These are phyloP conservation scores for Citrus reticulata DNA, from an alignment of 345 rosid species.

Conservation along the genomic window DNA sequence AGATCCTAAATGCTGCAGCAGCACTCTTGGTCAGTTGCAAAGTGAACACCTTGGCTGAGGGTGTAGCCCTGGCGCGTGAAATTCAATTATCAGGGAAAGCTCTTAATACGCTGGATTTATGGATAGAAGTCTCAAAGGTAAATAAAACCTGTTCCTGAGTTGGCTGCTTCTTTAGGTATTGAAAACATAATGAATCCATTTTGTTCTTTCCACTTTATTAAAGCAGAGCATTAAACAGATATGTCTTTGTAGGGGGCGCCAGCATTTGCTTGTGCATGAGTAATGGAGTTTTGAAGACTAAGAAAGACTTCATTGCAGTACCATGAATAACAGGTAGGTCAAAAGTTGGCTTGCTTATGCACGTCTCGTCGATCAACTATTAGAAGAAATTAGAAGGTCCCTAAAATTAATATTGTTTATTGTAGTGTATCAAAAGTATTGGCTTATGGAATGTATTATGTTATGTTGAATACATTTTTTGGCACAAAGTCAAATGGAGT, in stretches of 20 bases:
- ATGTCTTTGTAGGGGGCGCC: neutral
- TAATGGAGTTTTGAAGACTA: neutral
- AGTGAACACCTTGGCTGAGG: slow-evolving; percentile 60
- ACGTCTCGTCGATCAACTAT: neutral
- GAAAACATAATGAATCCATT: neutral
- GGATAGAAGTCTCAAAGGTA: slow-evolving; percentile 62
- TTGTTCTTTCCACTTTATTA: neutral
- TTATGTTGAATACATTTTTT: neutral
- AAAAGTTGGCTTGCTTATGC: neutral
- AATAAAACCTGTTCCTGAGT: slow-evolving; percentile 13
- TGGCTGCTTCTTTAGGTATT: neutral
- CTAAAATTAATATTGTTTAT: neutral
- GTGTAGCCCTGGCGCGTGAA: slow-evolving; percentile 72
- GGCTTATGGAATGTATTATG: neutral
- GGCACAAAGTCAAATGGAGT: neutral
- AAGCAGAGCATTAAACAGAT: slow-evolving; percentile 21
- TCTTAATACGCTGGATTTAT: slow-evolving; percentile 58
- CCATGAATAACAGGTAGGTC: neutral
- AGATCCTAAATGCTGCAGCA: slow-evolving; percentile 97
- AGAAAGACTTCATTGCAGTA: neutral
- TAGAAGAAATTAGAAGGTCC: neutral
- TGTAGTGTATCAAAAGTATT: neutral
- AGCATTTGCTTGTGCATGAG: neutral
- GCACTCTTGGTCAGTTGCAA: slow-evolving; percentile 66
- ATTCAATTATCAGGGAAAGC: slow-evolving; percentile 78